Conservation (phyloP, 2,329 filamentous ascomycete species). For the Cucurbitaria berberidis region DNA sequence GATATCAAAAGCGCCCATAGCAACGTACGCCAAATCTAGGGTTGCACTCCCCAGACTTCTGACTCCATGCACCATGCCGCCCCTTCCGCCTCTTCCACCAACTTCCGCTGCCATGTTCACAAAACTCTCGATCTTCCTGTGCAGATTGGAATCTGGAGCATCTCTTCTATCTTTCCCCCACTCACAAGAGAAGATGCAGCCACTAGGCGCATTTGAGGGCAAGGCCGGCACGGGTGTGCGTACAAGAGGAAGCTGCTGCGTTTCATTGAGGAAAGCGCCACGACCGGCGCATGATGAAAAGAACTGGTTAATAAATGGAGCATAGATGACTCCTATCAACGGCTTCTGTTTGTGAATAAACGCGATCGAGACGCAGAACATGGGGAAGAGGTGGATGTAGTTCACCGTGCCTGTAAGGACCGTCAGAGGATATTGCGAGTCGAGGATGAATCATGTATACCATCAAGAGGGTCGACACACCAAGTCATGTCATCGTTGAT, state of each 20-base stretch:
- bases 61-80: conserved; percentile 81
- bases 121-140: conserved; percentile 76
- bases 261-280: conserved; percentile 74
- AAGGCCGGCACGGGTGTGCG: conserved; percentile 67
- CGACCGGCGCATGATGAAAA: conserved; percentile 71
- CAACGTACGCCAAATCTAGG: conserved; percentile 75
- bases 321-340: conserved; percentile 73
- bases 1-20: conserved; percentile 77
- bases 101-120: conserved; percentile 75
- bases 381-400: conserved; percentile 79
- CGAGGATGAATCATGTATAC: too few species aligned
- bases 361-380: conserved; percentile 81
- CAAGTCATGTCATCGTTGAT: conserved; percentile 70
- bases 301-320: conserved; percentile 71
- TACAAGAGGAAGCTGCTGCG: conserved; percentile 67
- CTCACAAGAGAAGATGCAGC: conserved; percentile 76
- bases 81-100: conserved; percentile 66
- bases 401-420: conserved; percentile 79
- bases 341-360: conserved; percentile 67
- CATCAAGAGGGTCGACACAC: conserved; percentile 79
- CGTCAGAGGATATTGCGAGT: too few species aligned
- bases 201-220: conserved; percentile 67
- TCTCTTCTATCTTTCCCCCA: conserved; percentile 81
- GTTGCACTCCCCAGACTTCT: conserved; percentile 75
- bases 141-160: conserved; percentile 68